Evolutionary conservation across 2,329 filamentous ascomycete species (phyloP).

Genomic region (Stagonosporopsis rhizophila): DNA sequence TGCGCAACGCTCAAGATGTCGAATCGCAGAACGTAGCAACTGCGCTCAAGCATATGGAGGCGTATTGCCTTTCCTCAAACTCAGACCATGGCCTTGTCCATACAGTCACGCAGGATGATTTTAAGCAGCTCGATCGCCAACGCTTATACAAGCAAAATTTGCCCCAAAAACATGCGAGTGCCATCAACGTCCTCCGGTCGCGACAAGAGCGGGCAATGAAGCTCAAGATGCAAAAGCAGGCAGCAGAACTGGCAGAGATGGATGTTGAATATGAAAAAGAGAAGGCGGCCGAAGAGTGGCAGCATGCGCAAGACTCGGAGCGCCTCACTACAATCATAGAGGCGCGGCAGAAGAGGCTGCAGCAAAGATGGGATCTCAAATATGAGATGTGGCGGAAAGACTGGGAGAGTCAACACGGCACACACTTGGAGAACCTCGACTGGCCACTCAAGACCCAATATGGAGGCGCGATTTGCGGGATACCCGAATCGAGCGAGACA

Average conservation of each 20-base stretch:
- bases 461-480: conserved; percentile 19
- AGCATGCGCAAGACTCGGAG: conserved; percentile 42
- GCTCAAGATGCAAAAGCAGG: conserved; percentile 47
- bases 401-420: conserved; percentile 42
- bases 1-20: conserved; percentile 50
- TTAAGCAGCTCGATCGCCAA: conserved; percentile 53
- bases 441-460: conserved; percentile 36
- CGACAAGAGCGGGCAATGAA: conserved; percentile 52
- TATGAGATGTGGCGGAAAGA: conserved; percentile 50
- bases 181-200: conserved; percentile 56
- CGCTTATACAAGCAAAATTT: conserved; percentile 49
- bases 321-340: conserved; percentile 45
- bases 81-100: conserved; percentile 36
- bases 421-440: conserved; percentile 38
- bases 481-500: conserved; percentile 33
- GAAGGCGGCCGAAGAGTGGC: conserved; percentile 42
- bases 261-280: conserved; percentile 44
- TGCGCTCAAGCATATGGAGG: conserved; percentile 57
- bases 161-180: conserved; percentile 52
- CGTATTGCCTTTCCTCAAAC: conserved; percentile 53
- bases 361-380: conserved; percentile 50
- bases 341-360: conserved; percentile 42
- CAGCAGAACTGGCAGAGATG: conserved; percentile 49
- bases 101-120: conserved; percentile 54
- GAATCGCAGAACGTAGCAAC: conserved; percentile 54